Evolutionary conservation across 257 asterid genomes (phyloP).

Genomic region (Echites panduratus): DNA sequence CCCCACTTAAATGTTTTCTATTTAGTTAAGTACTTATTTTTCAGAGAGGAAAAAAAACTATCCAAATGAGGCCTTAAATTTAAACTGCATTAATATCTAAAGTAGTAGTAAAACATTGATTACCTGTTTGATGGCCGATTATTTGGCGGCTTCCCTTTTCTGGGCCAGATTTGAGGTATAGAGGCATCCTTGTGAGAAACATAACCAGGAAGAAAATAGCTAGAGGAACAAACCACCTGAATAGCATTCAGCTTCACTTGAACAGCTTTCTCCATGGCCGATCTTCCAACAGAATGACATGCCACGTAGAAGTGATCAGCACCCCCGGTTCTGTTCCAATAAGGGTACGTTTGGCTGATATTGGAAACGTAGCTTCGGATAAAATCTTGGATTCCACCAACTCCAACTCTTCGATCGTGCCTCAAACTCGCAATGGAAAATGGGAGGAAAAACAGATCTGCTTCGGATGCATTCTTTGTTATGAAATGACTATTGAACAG

Average conservation of each 20-base stretch:
- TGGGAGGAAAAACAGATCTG: slow-evolving; percentile 77
- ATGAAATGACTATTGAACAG: slow-evolving; percentile 61
- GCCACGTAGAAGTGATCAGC: slow-evolving; percentile 90
- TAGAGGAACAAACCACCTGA: slow-evolving; percentile 87
- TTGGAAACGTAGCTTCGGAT: slow-evolving; percentile 36
- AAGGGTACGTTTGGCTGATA: slow-evolving; percentile 50
- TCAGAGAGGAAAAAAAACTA: too few relatives aligned
- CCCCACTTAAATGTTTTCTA: too few relatives aligned
- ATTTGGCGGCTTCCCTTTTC: slow-evolving; percentile 37
- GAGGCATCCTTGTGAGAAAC: slow-evolving; percentile 85
- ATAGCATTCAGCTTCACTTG: slow-evolving; percentile 66
- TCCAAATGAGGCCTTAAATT: too few relatives aligned
- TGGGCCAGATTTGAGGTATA: slow-evolving; percentile 92
- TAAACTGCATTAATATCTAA: background rate
- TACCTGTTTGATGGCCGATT: slow-evolving; percentile 52
- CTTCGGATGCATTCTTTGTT: slow-evolving; percentile 60
- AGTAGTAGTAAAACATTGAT: too few relatives aligned
- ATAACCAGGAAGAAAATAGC: slow-evolving; percentile 69
- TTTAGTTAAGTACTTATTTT: too few relatives aligned
- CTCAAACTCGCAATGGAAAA: slow-evolving; percentile 74
- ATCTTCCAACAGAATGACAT: slow-evolving; percentile 74
- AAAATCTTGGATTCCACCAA: slow-evolving; percentile 58
- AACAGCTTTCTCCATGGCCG: slow-evolving; percentile 69
- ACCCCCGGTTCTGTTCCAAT: slow-evolving; percentile 77
- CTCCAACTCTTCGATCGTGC: slow-evolving; percentile 65